A percentile compares a stretch with the other conserved stretches of the same genome.
phyloP scores from a whole-genome alignment of 108 stramenopile genomes.

The Pseudonitzschia multiseries region DNA sequence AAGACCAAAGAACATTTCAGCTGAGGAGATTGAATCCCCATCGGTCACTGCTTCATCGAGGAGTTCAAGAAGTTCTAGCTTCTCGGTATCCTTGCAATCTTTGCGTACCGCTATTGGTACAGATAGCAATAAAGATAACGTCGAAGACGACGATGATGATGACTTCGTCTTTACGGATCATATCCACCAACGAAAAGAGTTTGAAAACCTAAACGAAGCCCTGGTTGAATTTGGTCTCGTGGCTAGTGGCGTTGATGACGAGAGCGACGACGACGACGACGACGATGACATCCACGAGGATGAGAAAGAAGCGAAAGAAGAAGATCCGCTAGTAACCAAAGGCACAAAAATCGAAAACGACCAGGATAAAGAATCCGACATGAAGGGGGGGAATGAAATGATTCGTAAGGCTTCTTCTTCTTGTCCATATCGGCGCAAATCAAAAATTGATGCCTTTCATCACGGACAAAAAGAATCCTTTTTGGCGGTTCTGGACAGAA shows the following conservation, averaged over 20 bases:
- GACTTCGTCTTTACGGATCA: conserved; percentile 18
- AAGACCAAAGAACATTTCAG: no score
- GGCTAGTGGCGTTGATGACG: background rate
- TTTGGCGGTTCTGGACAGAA: conserved; percentile 41
- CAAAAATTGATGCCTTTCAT: background rate
- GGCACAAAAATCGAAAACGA: background rate
- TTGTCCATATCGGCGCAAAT: background rate
- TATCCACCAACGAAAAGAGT: background rate
- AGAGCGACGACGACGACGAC: conserved; percentile 7
- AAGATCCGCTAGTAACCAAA: conserved; percentile 2
- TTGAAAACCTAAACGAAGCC: background rate
- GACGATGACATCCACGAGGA: no score
- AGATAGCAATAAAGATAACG: no score
- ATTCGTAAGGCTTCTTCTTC: no score
- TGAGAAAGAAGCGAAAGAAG: background rate
- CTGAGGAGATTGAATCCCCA: no score
- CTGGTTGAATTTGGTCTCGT: background rate
- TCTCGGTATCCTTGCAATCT: background rate
- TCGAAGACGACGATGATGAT: background rate
- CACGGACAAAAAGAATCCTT: conserved; percentile 41
- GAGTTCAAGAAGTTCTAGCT: background rate
- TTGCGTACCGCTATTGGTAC: background rate
- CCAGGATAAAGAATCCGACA: background rate
- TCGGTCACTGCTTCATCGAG: no score
- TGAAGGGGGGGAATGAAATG: background rate